These are phyloP conservation scores for Tolypocladium paradoxum DNA, from an alignment of 2,329 filamentous ascomycete species.

Conservation along the genomic window DNA sequence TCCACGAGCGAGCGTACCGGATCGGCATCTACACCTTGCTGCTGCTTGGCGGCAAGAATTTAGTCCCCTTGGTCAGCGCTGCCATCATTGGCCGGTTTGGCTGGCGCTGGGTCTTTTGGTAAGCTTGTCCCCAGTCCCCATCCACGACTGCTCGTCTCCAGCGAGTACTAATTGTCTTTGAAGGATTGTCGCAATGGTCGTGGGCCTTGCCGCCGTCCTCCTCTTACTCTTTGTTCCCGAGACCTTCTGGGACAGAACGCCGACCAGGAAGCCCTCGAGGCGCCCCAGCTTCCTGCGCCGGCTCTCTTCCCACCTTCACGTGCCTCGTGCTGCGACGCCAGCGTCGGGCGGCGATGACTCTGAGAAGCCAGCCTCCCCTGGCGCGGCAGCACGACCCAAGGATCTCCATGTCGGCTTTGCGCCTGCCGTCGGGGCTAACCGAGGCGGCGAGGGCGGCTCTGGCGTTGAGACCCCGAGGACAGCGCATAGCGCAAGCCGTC, in stretches of 20 bases:
- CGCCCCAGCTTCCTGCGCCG: constrained; percentile 36
- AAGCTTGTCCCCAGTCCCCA: constrained; percentile 16
- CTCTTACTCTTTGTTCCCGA: constrained; percentile 90
- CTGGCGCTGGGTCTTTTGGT: constrained; percentile 92
- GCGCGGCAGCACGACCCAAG: constrained; percentile 11
- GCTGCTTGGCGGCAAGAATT: constrained; percentile 81
- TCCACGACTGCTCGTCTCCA: not conserved
- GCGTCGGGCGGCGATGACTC: not conserved
- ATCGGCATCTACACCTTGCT: constrained; percentile 89
- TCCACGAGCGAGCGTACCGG: constrained; percentile 87
- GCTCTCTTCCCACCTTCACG: constrained; percentile 30
- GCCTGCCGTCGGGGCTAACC: not conserved
- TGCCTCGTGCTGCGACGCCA: constrained; percentile 2
- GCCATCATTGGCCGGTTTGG: constrained; percentile 65
- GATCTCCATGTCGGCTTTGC: constrained; percentile 23
- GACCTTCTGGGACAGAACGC: constrained; percentile 88
- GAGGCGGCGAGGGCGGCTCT: not conserved
- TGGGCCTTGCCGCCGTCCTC: constrained; percentile 57
- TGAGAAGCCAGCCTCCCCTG: constrained; percentile 8
- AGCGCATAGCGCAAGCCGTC: not conserved
- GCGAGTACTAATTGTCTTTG: constrained; percentile 6
- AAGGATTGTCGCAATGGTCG: constrained; percentile 73
- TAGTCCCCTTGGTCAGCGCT: constrained; percentile 79
- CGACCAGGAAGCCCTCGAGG: constrained; percentile 31
- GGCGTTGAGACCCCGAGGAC: not conserved